These are phyloP conservation scores for Aureobasidium leucospermi DNA, from an alignment of 2,329 filamentous ascomycete species.

Conservation along the genomic window DNA sequence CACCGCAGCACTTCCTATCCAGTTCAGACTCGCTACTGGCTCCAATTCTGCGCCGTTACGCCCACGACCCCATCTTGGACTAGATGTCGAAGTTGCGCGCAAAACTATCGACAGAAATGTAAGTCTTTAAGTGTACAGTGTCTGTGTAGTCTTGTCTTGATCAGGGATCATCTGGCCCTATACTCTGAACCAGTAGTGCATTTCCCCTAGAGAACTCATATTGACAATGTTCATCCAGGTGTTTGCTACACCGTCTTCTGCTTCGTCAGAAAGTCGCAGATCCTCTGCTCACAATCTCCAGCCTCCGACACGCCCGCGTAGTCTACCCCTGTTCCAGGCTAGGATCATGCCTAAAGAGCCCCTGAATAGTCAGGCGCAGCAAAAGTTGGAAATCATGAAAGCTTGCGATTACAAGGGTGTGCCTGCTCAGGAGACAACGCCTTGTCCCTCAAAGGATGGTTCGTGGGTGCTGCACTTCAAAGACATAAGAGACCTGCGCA, in stretches of 20 bases:
- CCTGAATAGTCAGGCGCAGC: background rate
- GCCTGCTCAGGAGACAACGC: background rate
- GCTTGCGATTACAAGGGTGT: background rate
- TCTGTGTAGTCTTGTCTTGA: too few species aligned
- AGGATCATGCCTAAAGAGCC: background rate
- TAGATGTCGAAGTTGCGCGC: background rate
- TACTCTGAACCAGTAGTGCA: too few species aligned
- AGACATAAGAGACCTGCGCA: background rate
- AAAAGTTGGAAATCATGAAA: background rate
- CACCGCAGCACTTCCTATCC: background rate
- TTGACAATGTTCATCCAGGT: background rate
- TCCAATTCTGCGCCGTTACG: background rate
- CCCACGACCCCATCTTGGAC: background rate
- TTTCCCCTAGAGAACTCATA: too few species aligned
- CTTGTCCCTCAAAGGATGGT: background rate
- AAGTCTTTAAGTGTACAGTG: too few species aligned
- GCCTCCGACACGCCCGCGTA: background rate
- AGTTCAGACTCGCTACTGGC: background rate
- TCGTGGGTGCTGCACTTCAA: background rate
- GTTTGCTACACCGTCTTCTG: background rate
- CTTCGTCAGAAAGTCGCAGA: background rate
- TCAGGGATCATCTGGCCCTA: too few species aligned
- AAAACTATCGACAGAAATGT: background rate
- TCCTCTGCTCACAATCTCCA: background rate
- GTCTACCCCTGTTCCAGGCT: background rate